Base-by-base conservation (phyloP, 2,329 filamentous ascomycete species). In the Neofusicoccum laricinum region DNA sequence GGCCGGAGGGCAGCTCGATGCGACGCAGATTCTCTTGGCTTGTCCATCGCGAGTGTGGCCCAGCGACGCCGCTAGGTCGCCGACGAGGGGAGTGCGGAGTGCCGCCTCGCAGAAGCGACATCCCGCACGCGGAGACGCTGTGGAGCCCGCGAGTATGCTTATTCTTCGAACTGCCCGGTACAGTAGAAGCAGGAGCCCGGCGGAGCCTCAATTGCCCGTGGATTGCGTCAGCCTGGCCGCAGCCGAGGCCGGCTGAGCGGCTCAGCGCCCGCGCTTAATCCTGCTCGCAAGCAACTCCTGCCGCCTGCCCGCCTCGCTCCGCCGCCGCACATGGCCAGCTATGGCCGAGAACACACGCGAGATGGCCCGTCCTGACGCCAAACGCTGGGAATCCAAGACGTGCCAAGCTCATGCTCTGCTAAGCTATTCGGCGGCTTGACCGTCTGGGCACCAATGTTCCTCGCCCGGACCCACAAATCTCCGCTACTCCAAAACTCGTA, bases 371-470 rank as follows among this genome's bases (percentile, higher is more conserved):
- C 19, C 51, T 46, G 53, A 59, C 40, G 40, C 55, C 40, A 38
- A 59, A 48, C 32, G 38, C 53, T 57, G 53, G 43, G 38, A n/a
- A 43, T 59, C 41, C 55, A 59, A 61, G 58, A 61, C 58, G 58
- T 34, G 58, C 58, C 58, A 61, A 61, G 58, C 46, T 61, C 58
- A 61, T 61, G 58, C 58, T 50, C 32, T 38, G 32, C 34, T 48
- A 15, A 46, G 32, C 55, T 36, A n/a, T 46, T 25, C 4, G 10
- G 38, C 40, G 21, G 34, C 45, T 61, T 50, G 45, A 40, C 36
- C 46, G 19, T 41, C 58, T 48, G 46, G 58, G 58, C 43, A 15
- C n/a, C 34, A 34, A 14, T 15, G 17, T 40, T 21, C 32, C 10
- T 15, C 14, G 43, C n/a, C 19, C 15, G 15, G 43, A 38, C 36